Conservation (phyloP, 2,329 filamentous ascomycete genomes). For the Sclerotinia minor region DNA sequence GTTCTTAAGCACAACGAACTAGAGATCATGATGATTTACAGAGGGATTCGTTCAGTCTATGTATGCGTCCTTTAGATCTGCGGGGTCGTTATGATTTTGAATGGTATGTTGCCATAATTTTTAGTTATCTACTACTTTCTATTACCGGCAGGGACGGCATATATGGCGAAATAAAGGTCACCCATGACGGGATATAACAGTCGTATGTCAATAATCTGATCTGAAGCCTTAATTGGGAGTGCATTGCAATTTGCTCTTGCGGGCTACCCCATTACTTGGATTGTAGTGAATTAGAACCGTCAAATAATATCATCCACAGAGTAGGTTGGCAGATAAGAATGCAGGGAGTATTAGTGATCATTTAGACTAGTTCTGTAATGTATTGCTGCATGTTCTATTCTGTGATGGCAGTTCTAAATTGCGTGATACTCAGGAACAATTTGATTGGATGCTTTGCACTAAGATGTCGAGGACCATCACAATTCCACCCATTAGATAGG, state of each 20-base stretch:
- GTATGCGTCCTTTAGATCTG: neutral
- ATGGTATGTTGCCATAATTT: neutral
- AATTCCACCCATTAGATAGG: neutral
- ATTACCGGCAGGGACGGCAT: neutral
- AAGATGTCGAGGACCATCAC: neutral
- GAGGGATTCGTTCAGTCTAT: constrained; percentile 14
- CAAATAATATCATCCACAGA: neutral
- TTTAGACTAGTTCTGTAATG: neutral
- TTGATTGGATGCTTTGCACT: constrained; percentile 2
- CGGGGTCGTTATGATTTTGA: neutral
- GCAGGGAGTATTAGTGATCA: neutral
- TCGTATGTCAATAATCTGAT: neutral
- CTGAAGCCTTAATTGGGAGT: neutral
- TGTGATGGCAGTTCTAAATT: neutral
- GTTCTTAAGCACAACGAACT: constrained; percentile 30
- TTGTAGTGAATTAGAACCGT: neutral
- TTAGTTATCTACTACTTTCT: too few relatives aligned
- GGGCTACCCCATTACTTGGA: neutral
- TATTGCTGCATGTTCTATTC: neutral
- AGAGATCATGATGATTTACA: constrained; percentile 27
- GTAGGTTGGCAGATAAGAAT: constrained; percentile 3
- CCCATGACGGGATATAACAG: constrained; percentile 1
- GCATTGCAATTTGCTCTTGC: neutral
- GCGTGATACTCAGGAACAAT: neutral
- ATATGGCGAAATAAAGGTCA: constrained; percentile 2